Base-by-base conservation (phyloP, 2,329 filamentous ascomycete species). In the Anisogramma anomala region DNA sequence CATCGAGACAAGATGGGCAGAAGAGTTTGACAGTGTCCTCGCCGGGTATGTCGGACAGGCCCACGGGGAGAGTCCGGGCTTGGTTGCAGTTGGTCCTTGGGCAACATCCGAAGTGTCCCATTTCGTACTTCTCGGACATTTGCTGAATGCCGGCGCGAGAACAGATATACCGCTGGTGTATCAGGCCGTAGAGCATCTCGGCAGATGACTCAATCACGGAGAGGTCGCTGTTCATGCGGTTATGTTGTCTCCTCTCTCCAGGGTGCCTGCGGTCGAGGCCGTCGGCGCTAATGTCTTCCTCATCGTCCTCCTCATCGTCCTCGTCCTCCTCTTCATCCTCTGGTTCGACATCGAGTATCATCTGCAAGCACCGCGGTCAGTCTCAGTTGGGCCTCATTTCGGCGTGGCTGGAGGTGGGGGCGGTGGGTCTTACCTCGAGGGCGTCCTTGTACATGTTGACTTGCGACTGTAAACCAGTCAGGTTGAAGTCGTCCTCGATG, bases 371-470 rank as follows among this genome's bases (percentile, higher is more conserved):
- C 20, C 14, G 35, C 20, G 25, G 9, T 41, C n/a, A 17, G 7
- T 9, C n/a, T 35, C 17, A 42, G 33, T 35, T 17, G 34, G 46
- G 23, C 15, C 41, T 57, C 44, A 58, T 51, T 39, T 40, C 20
- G 23, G 33, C 25, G 30, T 18, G n/a, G 26, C 6, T 6, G 11
- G 17, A 13, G 32, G 7, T 33, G 33, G n/a, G 23, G 15, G 17
- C 28, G 28, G 17, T 26, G 5, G 14, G 26, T 15, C 48, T 14
- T 64, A 80, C 77, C 70, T 98, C 91, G 49, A 98, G 68, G 10
- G 91, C 91, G 65, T 98, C 91, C 65, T 96, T 98, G 64, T 98
- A 98, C 84, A 95, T 94, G 49, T 86, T 82, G 39, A 98, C 91
- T 65, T 96, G 89, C 46, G 81, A 84, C 63, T 94, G 87, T 55